Base-by-base conservation (phyloP, 2,329 filamentous ascomycete species). In the Fusarium coicis region DNA sequence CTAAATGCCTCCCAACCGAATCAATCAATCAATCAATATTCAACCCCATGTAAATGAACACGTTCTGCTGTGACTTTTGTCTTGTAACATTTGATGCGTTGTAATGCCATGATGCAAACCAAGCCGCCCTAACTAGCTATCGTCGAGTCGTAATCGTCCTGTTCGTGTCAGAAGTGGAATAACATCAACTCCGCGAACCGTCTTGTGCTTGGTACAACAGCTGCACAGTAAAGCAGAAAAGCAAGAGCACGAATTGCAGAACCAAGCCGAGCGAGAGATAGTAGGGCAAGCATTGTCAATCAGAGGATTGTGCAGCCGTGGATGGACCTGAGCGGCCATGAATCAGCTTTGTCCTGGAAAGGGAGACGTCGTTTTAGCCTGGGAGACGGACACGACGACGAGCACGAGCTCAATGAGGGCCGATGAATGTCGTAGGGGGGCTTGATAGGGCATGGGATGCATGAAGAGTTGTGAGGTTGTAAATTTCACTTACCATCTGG, bases 401-500 rank as follows among this genome's bases (percentile, higher is more conserved):
- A 62, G 55, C 47, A 46, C 18, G 32, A 10, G 63, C 44, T 53
- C 46, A 44, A 23, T 18, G 28, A 40, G 12, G 40, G 23, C n/a
- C 15, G 12, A 16, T 32, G 16, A 3, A 10, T 14, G 10, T 32
- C 3, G n/a, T 23, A 26, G 18, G 26, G 10, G 60, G 26, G 39
- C 15, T 23, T 32, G 12, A 6, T 40, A 18, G 23, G 34, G 23
- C 14, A 40, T 54, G 10, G 26, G 36, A 21, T 7, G n/a, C 19
- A 39, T 30, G 10, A 21, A 30, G 47, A 50, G n/a, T 49, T 18
- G 30, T 50, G 18, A n/a, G 7, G 12, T 36, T 26, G 15, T 26
- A 30, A 16, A 28, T 30, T 12, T n/a, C 11, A 80, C 92, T 88
- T 85, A 95, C 93, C 92, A 93, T 84, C 90, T 86, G 74, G 88